phyloP scores from a whole-genome alignment of 2,329 filamentous ascomycete species.

The Aspergillus piperis region DNA sequence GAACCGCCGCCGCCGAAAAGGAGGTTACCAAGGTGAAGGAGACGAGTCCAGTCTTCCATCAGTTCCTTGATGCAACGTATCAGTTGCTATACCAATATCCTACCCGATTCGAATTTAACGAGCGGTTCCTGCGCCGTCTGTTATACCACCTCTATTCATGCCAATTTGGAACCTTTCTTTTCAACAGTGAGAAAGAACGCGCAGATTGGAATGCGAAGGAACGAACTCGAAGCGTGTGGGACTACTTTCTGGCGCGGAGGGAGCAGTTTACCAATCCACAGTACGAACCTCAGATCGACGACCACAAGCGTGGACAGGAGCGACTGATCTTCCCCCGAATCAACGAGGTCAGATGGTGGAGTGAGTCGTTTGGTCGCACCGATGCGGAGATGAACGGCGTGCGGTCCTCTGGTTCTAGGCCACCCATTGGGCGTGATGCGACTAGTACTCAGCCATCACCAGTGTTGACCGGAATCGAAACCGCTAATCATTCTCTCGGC shows the following conservation, averaged over 20 bases:
- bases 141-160: conserved; percentile 94
- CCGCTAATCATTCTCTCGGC: conserved; percentile 56
- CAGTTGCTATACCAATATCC: conserved; percentile 85
- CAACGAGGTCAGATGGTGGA: conserved; percentile 89
- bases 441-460: conserved; percentile 45
- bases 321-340: conserved; percentile 78
- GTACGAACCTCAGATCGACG: conserved; percentile 75
- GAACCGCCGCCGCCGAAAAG: conserved; percentile 52
- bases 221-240: conserved; percentile 86
- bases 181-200: conserved; percentile 90
- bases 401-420: conserved; percentile 53
- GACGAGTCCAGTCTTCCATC: conserved; percentile 94
- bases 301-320: conserved; percentile 76
- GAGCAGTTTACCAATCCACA: conserved; percentile 79
- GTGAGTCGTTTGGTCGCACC: conserved; percentile 78
- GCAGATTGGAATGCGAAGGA: conserved; percentile 68
- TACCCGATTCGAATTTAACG: conserved; percentile 92
- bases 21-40: conserved; percentile 79
- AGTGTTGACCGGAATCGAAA: conserved; percentile 62
- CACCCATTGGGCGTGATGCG: conserved; percentile 34
- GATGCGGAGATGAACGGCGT: conserved; percentile 91
- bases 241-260: conserved; percentile 83
- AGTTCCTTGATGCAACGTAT: conserved; percentile 93
- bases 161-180: conserved; percentile 95
- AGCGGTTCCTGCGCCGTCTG: conserved; percentile 83